phyloP scores from a whole-genome alignment of 495 filamentous ascomycete genomes.

The Penicillium bialowiezense region DNA sequence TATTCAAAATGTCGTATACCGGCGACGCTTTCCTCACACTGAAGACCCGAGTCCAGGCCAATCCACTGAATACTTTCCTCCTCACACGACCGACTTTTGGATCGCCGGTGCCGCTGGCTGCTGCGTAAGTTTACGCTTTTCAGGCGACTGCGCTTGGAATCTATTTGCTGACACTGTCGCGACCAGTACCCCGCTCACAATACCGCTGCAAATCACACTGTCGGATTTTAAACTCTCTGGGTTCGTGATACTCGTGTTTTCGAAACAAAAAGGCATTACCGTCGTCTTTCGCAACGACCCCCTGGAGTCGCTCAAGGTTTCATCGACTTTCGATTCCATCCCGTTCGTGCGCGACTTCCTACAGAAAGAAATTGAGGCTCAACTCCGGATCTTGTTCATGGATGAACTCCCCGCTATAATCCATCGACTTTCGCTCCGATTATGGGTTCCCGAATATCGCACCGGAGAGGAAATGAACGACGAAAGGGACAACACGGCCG shows the following conservation, averaged over 20 bases:
- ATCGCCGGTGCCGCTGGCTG: slow-evolving; percentile 89
- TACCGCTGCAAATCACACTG: slow-evolving; percentile 92
- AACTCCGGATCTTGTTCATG: slow-evolving; percentile 90
- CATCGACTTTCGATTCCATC: slow-evolving; percentile 97
- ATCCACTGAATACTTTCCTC: slow-evolving; percentile 93
- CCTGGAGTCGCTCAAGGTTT: slow-evolving; percentile 95
- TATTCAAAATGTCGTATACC: slow-evolving; percentile 98
- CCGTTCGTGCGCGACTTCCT: slow-evolving; percentile 97
- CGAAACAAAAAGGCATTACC: slow-evolving; percentile 92
- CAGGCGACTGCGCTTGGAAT: background rate
- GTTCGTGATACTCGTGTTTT: slow-evolving; percentile 96
- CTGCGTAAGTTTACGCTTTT: slow-evolving; percentile 52
- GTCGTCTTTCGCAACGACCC: slow-evolving; percentile 98
- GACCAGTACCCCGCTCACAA: slow-evolving; percentile 73
- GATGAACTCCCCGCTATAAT: slow-evolving; percentile 96
- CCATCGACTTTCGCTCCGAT: slow-evolving; percentile 80
- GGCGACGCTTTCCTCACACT: slow-evolving; percentile 94
- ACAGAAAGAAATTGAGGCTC: slow-evolving; percentile 94
- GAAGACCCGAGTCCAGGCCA: slow-evolving; percentile 93
- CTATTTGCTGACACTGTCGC: slow-evolving; percentile 15
- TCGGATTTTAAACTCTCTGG: slow-evolving; percentile 97
- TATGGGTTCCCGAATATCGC: slow-evolving; percentile 88
- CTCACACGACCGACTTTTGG: slow-evolving; percentile 87
- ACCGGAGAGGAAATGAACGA: slow-evolving; percentile 53
- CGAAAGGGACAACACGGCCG: slow-evolving; percentile 21